Conservation (phyloP, 805 yeast genomes). For the Cephaloascus fragrans region DNA sequence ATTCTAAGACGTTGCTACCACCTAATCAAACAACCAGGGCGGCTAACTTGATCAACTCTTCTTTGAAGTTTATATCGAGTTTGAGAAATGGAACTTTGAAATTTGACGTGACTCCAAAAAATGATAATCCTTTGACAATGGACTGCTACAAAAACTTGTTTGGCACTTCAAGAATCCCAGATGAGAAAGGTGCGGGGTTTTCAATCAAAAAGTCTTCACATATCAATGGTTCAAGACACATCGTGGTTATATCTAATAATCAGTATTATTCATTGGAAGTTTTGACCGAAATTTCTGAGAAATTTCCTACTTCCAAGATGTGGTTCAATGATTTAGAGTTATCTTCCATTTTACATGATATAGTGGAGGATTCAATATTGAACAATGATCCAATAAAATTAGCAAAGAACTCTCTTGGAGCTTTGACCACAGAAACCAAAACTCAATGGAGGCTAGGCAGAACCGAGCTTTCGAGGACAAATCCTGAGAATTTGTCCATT, state of each 20-base stretch:
- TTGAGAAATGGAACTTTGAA: slow-evolving; percentile 42
- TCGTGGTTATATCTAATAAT: slow-evolving; percentile 38
- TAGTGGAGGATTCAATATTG: slow-evolving; percentile 25
- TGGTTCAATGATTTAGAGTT: slow-evolving; percentile 48
- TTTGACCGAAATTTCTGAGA: slow-evolving; percentile 19
- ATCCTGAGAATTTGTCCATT: slow-evolving; percentile 19
- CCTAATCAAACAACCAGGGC: slow-evolving; percentile 64
- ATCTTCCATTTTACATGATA: slow-evolving; percentile 29
- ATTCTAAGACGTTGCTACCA: slow-evolving; percentile 37
- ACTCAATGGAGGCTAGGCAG: slow-evolving; percentile 39
- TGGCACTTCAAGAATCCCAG: slow-evolving; percentile 54
- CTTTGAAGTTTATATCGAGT: slow-evolving; percentile 56
- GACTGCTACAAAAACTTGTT: slow-evolving; percentile 55
- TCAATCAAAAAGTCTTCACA: slow-evolving; percentile 22
- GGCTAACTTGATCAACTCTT: slow-evolving; percentile 54
- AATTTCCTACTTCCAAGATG: slow-evolving; percentile 24
- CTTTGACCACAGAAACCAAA: slow-evolving; percentile 45
- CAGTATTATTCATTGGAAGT: slow-evolving; percentile 43
- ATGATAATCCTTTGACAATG: slow-evolving; percentile 52
- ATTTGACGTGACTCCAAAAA: slow-evolving; percentile 48
- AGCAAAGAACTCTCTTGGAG: slow-evolving; percentile 38
- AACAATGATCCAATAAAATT: slow-evolving; percentile 23
- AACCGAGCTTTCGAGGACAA: slow-evolving; percentile 26
- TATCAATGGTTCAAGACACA: slow-evolving; percentile 32
- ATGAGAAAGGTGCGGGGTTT: slow-evolving; percentile 20